Evolutionary conservation across 1,284 basidiomycete genomes (phyloP).

Genomic region (Ganoderma resinaceum): DNA sequence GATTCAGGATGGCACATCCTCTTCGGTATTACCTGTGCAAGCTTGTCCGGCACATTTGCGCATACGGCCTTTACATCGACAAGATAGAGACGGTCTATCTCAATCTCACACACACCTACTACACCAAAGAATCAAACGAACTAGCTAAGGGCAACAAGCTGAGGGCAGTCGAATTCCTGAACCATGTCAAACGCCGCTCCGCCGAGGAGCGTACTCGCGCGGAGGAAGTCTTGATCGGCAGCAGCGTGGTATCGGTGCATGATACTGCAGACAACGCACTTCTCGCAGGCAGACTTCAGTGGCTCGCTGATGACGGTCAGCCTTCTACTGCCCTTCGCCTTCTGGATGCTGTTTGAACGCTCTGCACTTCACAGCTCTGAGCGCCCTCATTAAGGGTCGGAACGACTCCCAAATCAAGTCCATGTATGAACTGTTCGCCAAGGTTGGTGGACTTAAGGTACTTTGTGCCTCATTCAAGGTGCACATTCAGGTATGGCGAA

Average conservation of each 20-base stretch:
- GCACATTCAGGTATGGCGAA: constrained; percentile 56
- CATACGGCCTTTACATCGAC: constrained; percentile 59
- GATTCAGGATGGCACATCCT: constrained; percentile 38
- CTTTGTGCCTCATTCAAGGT: constrained; percentile 71
- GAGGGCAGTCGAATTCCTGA: constrained; percentile 63
- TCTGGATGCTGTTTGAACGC: background rate
- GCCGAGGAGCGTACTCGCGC: constrained; percentile 64
- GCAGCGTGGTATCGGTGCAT: constrained; percentile 56
- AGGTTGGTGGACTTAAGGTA: constrained; percentile 61
- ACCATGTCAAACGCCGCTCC: constrained; percentile 53
- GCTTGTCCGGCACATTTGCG: constrained; percentile 61
- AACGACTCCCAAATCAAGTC: constrained; percentile 56
- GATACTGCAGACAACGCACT: constrained; percentile 61
- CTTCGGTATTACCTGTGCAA: constrained; percentile 48
- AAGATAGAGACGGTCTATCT: constrained; percentile 64
- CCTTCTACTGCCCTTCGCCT: constrained; percentile 8
- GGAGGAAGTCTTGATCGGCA: constrained; percentile 55
- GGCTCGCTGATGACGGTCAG: constrained; percentile 65
- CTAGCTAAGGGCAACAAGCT: constrained; percentile 47
- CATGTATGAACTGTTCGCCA: constrained; percentile 71
- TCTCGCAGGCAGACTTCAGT: constrained; percentile 57
- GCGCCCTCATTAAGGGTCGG: constrained; percentile 60
- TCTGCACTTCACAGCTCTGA: constrained; percentile 54
- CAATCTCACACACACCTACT: constrained; percentile 57
- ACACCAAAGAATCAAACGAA: constrained; percentile 55